Conservation (phyloP, 2,329 filamentous ascomycete species). For the Paraphaeosphaeria minitans region DNA sequence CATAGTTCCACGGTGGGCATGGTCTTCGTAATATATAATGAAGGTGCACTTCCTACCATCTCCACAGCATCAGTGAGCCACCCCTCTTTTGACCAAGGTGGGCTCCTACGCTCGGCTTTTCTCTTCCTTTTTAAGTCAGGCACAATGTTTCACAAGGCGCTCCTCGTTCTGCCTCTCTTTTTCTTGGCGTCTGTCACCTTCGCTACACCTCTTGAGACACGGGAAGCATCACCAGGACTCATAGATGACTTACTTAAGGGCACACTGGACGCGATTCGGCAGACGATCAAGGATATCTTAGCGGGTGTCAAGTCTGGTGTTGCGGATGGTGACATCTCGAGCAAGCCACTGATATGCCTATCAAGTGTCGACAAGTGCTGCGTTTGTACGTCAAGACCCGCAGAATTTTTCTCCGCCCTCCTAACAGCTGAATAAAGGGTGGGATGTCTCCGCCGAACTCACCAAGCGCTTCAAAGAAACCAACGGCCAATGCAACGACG, state of each 20-base stretch:
- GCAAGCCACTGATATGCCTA: constrained; percentile 30
- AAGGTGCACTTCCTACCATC: background rate
- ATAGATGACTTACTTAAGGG: constrained; percentile 34
- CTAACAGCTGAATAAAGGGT: constrained; percentile 28
- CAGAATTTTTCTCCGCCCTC: background rate
- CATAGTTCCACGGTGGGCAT: background rate
- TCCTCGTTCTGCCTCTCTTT: constrained; percentile 24
- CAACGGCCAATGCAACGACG: constrained; percentile 40
- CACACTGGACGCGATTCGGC: constrained; percentile 18
- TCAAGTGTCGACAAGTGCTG: constrained; percentile 36
- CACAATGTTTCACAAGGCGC: constrained; percentile 25
- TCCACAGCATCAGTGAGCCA: background rate
- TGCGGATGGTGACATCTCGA: constrained; percentile 22
- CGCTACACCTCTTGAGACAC: constrained; percentile 30
- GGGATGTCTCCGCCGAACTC: constrained; percentile 39
- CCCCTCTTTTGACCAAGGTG: background rate
- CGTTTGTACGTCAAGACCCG: constrained; percentile 26
- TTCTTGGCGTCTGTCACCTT: constrained; percentile 20
- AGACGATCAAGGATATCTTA: constrained; percentile 38
- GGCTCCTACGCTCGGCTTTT: background rate
- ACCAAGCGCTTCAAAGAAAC: constrained; percentile 28
- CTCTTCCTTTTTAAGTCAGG: background rate
- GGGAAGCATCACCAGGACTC: constrained; percentile 25
- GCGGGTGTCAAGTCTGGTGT: constrained; percentile 33
- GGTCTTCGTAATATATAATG: background rate